These are phyloP conservation scores for Abelmoschus esculentus DNA, from an alignment of 345 rosid genomes.

Conservation along the genomic window DNA sequence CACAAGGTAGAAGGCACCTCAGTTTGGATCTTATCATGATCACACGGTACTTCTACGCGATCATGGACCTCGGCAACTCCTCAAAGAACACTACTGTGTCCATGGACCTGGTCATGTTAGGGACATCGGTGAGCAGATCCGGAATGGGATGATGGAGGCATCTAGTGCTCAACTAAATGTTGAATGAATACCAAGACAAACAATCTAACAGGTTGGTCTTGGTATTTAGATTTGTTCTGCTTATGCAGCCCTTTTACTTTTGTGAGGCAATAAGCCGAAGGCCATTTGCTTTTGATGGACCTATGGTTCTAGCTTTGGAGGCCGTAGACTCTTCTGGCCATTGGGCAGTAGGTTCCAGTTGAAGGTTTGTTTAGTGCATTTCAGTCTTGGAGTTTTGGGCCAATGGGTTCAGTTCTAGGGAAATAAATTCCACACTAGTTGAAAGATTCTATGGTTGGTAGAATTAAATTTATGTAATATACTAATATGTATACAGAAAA, in stretches of 20 bases:
- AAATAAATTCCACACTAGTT: not conserved
- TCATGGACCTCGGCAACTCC: conserved; percentile 84
- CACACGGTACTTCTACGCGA: conserved; percentile 93
- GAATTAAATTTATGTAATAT: too few species aligned
- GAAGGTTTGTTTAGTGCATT: not conserved
- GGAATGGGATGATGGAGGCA: conserved; percentile 89
- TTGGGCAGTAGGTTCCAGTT: not conserved
- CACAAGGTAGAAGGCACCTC: conserved; percentile 84
- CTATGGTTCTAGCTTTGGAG: not conserved
- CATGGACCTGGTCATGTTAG: conserved; percentile 98
- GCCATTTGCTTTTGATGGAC: not conserved
- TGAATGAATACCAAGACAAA: conserved; percentile 6
- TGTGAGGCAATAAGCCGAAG: not conserved
- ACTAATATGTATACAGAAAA: too few species aligned
- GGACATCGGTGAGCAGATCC: conserved; percentile 78
- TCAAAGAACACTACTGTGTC: conserved; percentile 88
- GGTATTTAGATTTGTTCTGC: not conserved
- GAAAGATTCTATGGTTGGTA: not conserved
- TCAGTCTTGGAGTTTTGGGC: not conserved
- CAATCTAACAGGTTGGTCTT: not conserved
- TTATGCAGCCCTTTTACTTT: not conserved
- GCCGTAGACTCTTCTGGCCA: not conserved
- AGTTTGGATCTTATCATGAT: conserved; percentile 94
- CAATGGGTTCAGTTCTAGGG: not conserved
- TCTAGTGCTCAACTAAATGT: conserved; percentile 37